Conservation (phyloP, 768 basidiomycete species). For the Steccherinum ochraceum region DNA sequence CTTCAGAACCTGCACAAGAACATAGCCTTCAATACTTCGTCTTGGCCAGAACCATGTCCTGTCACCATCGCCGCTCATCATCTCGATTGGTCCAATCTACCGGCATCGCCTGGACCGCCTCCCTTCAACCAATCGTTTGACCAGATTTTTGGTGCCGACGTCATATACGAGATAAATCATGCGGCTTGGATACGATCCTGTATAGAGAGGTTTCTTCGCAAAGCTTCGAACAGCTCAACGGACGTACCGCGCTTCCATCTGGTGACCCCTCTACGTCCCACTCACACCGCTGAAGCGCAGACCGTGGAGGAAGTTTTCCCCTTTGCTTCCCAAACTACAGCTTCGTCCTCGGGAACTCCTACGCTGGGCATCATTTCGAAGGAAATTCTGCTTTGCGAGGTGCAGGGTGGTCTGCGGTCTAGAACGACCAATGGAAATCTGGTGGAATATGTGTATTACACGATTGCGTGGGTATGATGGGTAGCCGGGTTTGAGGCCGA, state of each 20-base stretch:
- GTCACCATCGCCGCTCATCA: slow-evolving; percentile 18
- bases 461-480: slow-evolving; percentile 57
- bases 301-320: slow-evolving; percentile 54
- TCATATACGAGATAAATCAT: slow-evolving; percentile 47
- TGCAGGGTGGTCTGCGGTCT: slow-evolving; percentile 17
- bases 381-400: slow-evolving; percentile 51
- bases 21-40: slow-evolving; percentile 29
- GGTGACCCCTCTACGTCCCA: slow-evolving; percentile 67
- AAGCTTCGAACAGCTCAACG: slow-evolving; percentile 7
- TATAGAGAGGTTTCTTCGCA: slow-evolving; percentile 31
- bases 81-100: slow-evolving; percentile 35
- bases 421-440: slow-evolving; percentile 32
- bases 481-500: too few species aligned
- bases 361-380: slow-evolving; percentile 47
- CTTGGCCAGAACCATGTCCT: not conserved
- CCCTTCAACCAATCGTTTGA: slow-evolving; percentile 36
- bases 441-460: slow-evolving; percentile 66
- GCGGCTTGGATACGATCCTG: slow-evolving; percentile 40
- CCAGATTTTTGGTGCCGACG: slow-evolving; percentile 46
- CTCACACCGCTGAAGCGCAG: slow-evolving; percentile 52
- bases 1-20: slow-evolving; percentile 43
- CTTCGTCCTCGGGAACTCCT: slow-evolving; percentile 2
- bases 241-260: slow-evolving; percentile 49
- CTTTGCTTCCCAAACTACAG: slow-evolving; percentile 4
- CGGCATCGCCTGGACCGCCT: not conserved